A percentile compares a stretch with the other conserved stretches of the same genome.
phyloP scores from a whole-genome alignment of 257 asterid genomes.

The Misopates orontium region DNA sequence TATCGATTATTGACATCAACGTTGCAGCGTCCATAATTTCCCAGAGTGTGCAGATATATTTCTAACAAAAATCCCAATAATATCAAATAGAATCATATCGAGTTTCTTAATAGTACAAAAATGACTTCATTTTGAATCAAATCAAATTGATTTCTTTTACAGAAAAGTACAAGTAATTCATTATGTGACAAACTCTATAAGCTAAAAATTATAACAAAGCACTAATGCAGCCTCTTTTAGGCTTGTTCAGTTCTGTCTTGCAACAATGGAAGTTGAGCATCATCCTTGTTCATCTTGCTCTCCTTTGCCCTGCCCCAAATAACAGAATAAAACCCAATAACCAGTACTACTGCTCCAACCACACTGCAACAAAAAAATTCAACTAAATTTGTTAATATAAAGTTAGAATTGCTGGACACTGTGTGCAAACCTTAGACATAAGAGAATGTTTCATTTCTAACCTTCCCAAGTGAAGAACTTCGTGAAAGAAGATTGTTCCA shows the following conservation, averaged over 20 bases:
- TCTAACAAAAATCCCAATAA: too few relatives aligned
- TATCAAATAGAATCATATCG: too few relatives aligned
- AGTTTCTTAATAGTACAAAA: too few relatives aligned
- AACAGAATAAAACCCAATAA: slow-evolving; percentile 46
- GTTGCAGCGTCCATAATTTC: too few relatives aligned
- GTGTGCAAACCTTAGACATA: neutral
- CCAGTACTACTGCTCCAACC: slow-evolving; percentile 46
- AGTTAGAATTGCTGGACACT: neutral
- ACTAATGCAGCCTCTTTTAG: too few relatives aligned
- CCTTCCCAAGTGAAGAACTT: slow-evolving; percentile 59
- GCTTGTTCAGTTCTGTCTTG: slow-evolving; percentile 39
- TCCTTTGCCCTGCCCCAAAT: slow-evolving; percentile 54
- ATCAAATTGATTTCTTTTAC: too few relatives aligned
- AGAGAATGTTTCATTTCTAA: neutral
- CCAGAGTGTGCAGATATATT: too few relatives aligned
- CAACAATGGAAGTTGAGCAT: slow-evolving; percentile 37
- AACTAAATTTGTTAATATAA: neutral
- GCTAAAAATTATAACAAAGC: too few relatives aligned
- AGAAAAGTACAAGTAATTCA: too few relatives aligned
- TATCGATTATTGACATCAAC: too few relatives aligned
- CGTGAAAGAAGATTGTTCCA: slow-evolving; percentile 42
- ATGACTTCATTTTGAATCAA: too few relatives aligned
- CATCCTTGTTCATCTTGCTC: slow-evolving; percentile 18
- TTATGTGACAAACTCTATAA: too few relatives aligned
- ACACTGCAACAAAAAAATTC: slow-evolving; percentile 36